These are phyloP conservation scores for Russula sp. DNA, from an alignment of 768 basidiomycete genomes.

Conservation along the genomic window DNA sequence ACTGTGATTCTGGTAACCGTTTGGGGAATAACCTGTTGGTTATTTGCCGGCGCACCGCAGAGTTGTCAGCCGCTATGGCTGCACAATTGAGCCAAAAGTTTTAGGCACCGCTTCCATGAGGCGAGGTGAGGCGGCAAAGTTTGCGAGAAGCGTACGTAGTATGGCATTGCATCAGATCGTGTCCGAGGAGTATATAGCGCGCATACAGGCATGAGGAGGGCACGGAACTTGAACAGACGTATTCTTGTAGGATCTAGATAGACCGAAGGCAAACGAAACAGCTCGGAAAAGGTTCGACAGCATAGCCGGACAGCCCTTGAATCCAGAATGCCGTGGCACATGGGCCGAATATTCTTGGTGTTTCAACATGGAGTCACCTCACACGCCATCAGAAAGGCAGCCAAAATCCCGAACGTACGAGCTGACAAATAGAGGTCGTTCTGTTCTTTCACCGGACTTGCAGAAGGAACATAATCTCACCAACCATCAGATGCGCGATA, in stretches of 20 bases:
- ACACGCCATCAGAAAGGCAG: neutral
- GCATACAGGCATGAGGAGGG: neutral
- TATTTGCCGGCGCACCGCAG: neutral
- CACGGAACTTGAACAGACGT: neutral
- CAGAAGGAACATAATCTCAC: neutral
- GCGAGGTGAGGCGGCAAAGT: conserved; percentile 8
- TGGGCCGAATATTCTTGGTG: neutral
- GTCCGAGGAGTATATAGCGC: conserved; percentile 6
- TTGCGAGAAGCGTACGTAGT: neutral
- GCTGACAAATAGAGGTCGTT: neutral
- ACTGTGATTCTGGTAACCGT: neutral
- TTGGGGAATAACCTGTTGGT: neutral
- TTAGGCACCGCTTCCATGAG: conserved; percentile 3
- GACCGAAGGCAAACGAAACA: neutral
- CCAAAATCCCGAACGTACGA: neutral
- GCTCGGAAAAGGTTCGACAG: neutral
- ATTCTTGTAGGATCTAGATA: conserved; percentile 11
- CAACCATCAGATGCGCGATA: neutral
- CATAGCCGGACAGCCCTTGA: neutral
- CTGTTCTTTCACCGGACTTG: neutral
- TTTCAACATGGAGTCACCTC: neutral
- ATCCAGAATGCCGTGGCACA: neutral
- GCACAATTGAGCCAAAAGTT: neutral
- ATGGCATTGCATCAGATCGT: neutral
- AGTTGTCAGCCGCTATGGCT: neutral